These are phyloP conservation scores for Groenewaldozyma salmanticensis DNA, from an alignment of 805 yeast genomes.

Conservation along the genomic window DNA sequence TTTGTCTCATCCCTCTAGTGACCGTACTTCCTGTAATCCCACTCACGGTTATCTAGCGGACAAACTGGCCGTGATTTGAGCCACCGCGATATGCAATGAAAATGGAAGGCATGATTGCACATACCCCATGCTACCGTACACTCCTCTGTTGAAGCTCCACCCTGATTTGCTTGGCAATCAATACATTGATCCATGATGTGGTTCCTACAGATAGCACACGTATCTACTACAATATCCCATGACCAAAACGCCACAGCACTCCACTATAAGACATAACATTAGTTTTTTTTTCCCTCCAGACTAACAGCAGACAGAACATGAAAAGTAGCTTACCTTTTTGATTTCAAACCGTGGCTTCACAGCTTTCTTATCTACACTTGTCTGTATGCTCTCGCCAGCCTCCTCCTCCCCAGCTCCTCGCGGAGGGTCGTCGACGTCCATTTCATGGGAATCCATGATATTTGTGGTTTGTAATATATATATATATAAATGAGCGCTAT, in stretches of 20 bases:
- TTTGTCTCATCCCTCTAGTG: constrained; percentile 29
- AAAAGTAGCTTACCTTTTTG: constrained; percentile 40
- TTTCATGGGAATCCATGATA: constrained; percentile 14
- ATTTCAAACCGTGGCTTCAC: constrained; percentile 75
- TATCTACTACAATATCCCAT: constrained; percentile 93
- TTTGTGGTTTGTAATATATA: neutral
- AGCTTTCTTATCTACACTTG: constrained; percentile 14
- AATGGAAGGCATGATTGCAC: constrained; percentile 97
- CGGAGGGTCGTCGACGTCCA: constrained; percentile 14
- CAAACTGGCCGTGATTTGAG: constrained; percentile 89
- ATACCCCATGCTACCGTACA: constrained; percentile 97
- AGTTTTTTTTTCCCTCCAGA: too few species aligned
- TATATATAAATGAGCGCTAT: neutral
- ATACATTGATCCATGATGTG: constrained; percentile 96
- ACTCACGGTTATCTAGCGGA: constrained; percentile 89
- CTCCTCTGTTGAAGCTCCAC: constrained; percentile 51
- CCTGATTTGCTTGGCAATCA: constrained; percentile 84
- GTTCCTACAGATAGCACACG: constrained; percentile 96
- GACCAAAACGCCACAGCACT: constrained; percentile 99
- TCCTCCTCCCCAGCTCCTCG: too few species aligned
- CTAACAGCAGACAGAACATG: neutral
- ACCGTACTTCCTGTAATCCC: constrained; percentile 73
- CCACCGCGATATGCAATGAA: constrained; percentile 96
- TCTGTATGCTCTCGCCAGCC: neutral
- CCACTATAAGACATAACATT: constrained; percentile 41